Percentiles rank a stretch among this genome's conserved stretches.
Conservation (phyloP, 2,329 filamentous ascomycete species). For the Domatiomyces catenatus region DNA sequence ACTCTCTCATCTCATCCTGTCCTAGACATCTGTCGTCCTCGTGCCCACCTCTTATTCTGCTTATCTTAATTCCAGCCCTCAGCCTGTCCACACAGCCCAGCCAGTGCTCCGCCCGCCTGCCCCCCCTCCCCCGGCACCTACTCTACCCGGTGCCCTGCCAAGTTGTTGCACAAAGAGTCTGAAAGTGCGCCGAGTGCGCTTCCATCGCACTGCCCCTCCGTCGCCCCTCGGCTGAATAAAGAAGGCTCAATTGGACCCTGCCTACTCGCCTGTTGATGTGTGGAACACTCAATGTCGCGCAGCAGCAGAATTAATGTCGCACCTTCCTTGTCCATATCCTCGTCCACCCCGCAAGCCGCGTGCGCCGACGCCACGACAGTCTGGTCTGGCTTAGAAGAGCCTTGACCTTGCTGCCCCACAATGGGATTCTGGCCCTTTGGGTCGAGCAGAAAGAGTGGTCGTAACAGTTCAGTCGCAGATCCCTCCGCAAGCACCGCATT, state of each 20-base stretch:
- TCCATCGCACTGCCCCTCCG: background rate
- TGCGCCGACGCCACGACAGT: background rate
- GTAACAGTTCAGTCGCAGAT: conserved; percentile 6
- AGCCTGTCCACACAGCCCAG: background rate
- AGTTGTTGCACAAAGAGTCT: background rate
- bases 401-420: conserved; percentile 3
- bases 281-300: background rate
- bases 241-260: background rate
- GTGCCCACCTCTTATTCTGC: background rate
- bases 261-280: background rate
- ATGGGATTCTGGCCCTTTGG: conserved; percentile 19
- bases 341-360: background rate
- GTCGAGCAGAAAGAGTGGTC: conserved; percentile 13
- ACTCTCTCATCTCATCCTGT: background rate
- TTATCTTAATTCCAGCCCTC: background rate
- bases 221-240: background rate
- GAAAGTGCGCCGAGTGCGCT: background rate
- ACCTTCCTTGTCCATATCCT: background rate
- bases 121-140: background rate
- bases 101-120: background rate
- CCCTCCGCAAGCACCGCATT: conserved; percentile 4
- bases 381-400: background rate
- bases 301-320: background rate
- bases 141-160: background rate
- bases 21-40: background rate